A percentile compares a stretch with the other conserved stretches of the same genome.
Evolutionary conservation across 768 basidiomycete species (phyloP).

Genomic region (Mycena olivaceomarginata): DNA sequence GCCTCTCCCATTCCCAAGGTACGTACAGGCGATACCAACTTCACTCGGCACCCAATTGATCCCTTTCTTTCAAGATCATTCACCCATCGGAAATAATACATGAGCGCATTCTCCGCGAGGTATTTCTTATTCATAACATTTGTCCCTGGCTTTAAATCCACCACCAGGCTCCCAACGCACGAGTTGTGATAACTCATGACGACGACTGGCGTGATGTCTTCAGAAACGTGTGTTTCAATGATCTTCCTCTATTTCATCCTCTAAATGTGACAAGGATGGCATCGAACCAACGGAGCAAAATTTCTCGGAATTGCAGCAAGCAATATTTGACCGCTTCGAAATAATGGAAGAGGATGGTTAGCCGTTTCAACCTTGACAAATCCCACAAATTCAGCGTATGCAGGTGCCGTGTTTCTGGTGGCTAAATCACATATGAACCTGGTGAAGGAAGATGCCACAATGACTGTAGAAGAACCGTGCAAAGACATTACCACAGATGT

Average conservation of each 20-base stretch:
- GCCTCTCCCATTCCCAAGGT: neutral
- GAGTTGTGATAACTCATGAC: conserved; percentile 15
- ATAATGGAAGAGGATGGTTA: conserved; percentile 13
- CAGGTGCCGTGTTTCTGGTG: neutral
- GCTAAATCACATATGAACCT: neutral
- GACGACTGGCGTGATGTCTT: conserved; percentile 8
- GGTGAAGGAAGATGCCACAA: neutral
- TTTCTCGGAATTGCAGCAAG: neutral
- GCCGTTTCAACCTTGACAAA: neutral
- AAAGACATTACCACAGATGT: neutral
- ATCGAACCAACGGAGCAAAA: neutral
- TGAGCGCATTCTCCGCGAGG: neutral
- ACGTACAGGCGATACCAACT: neutral
- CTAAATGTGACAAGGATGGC: neutral
- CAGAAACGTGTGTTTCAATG: neutral
- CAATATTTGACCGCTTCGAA: conserved; percentile 8
- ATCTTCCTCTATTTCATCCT: neutral
- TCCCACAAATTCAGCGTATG: neutral
- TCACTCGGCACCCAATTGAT: neutral
- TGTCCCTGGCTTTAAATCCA: neutral
- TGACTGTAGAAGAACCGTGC: neutral
- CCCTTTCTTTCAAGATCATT: neutral
- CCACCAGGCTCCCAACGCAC: conserved; percentile 4
- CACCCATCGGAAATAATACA: conserved; percentile 10
- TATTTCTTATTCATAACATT: neutral